Evolutionary conservation across 2,329 filamentous ascomycete genomes (phyloP).

Genomic region (Scedosporium aurantiacum): DNA sequence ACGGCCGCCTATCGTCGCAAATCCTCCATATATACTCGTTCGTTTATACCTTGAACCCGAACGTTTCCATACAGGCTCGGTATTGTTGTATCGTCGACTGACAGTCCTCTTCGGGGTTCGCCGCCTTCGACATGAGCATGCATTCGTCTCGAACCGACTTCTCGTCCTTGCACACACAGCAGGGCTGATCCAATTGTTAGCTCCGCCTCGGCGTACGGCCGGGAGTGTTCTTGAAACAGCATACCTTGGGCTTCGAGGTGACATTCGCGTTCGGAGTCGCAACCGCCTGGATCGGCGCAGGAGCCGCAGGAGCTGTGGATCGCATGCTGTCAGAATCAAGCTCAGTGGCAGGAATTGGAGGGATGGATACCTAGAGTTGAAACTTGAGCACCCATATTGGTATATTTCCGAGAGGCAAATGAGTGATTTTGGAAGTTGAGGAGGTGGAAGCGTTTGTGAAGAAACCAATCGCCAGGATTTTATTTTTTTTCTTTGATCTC

Average conservation of each 20-base stretch:
- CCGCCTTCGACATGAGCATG: slow-evolving; percentile 89
- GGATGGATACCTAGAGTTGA: background rate
- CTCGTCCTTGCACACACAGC: slow-evolving; percentile 95
- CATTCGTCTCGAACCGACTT: slow-evolving; percentile 91
- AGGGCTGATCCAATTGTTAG: slow-evolving; percentile 49
- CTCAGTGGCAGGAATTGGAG: background rate
- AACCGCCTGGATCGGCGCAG: background rate
- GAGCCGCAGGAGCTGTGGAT: slow-evolving; percentile 1
- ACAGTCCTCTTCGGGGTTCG: slow-evolving; percentile 77
- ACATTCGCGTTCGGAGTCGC: background rate
- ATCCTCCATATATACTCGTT: background rate
- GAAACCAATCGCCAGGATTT: background rate
- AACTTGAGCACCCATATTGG: slow-evolving; percentile 3
- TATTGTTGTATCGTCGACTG: slow-evolving; percentile 74
- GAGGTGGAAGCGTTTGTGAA: background rate
- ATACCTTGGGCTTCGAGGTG: slow-evolving; percentile 10
- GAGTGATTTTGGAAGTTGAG: background rate
- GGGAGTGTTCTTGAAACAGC: background rate
- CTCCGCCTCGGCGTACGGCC: background rate
- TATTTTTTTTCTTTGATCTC: background rate
- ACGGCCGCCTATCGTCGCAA: slow-evolving; percentile 5
- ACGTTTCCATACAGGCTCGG: slow-evolving; percentile 83
- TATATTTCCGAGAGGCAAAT: background rate
- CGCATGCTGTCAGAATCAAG: background rate
- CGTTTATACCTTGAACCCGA: slow-evolving; percentile 64